Evolutionary conservation across 306 rosid species (phyloP).

Genomic region (Hippophae gyantsensis): DNA sequence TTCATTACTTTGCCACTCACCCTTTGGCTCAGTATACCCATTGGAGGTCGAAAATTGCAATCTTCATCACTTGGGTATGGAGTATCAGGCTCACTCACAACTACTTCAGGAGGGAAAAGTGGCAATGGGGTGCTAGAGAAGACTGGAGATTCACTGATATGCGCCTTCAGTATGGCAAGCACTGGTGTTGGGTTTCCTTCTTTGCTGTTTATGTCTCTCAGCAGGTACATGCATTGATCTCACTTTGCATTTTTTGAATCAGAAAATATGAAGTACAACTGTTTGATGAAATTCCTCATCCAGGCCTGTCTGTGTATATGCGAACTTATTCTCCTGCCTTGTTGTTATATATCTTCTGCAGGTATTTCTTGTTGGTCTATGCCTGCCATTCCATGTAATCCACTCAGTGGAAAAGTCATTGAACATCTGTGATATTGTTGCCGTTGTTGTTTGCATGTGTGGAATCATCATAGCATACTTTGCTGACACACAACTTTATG

Average conservation of each 20-base stretch:
- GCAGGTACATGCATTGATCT: conserved; percentile 42
- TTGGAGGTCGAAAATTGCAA: conserved; percentile 62
- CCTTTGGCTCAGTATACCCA: conserved; percentile 50
- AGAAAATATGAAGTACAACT: neutral
- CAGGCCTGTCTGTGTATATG: conserved; percentile 11
- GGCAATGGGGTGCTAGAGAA: conserved; percentile 91
- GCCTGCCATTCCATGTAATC: conserved; percentile 60
- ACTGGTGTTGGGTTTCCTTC: conserved; percentile 94
- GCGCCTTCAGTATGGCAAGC: conserved; percentile 55
- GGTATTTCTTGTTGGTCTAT: conserved; percentile 62
- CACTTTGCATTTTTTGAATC: neutral
- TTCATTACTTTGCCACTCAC: conserved; percentile 62
- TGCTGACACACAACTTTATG: conserved; percentile 75
- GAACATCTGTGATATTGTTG: conserved; percentile 56
- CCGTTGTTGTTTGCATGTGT: conserved; percentile 33
- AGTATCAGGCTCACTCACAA: conserved; percentile 68
- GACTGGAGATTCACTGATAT: conserved; percentile 92
- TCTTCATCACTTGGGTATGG: conserved; percentile 71
- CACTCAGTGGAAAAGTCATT: conserved; percentile 54
- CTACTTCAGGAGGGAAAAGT: conserved; percentile 74
- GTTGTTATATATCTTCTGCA: conserved; percentile 21
- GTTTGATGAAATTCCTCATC: conserved; percentile 22
- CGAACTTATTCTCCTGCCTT: neutral
- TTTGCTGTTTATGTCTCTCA: conserved; percentile 72
- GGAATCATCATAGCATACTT: conserved; percentile 69